phyloP scores from a whole-genome alignment of 2,329 filamentous ascomycete genomes.

The Talaromyces sp. region DNA sequence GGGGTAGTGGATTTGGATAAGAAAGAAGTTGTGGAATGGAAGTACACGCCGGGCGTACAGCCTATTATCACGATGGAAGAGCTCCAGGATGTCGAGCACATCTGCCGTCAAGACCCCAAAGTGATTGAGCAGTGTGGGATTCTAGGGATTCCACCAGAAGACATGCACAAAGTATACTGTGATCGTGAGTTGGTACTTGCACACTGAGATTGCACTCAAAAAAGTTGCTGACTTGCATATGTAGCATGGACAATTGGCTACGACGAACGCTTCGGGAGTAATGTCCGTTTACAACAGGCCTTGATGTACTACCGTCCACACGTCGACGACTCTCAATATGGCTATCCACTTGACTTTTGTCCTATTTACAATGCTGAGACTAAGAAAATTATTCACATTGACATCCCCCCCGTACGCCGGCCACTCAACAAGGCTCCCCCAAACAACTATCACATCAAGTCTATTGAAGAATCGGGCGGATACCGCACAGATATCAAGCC shows the following conservation, averaged over 20 bases:
- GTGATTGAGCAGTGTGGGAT: conserved; percentile 88
- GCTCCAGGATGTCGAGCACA: conserved; percentile 69
- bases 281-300: conserved; percentile 78
- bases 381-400: conserved; percentile 72
- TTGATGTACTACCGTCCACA: conserved; percentile 93
- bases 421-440: conserved; percentile 66
- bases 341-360: conserved; percentile 87
- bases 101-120: conserved; percentile 70
- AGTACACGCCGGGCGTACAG: conserved; percentile 68
- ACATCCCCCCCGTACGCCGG: conserved; percentile 70
- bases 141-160: conserved; percentile 70
- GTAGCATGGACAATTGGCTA: conserved; percentile 88
- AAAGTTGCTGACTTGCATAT: not conserved
- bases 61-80: conserved; percentile 93
- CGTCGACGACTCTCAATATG: conserved; percentile 81
- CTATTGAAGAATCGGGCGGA: conserved; percentile 62
- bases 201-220: no score
- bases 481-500: conserved; percentile 77
- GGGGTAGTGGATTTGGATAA: conserved; percentile 69
- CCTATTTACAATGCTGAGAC: conserved; percentile 83
- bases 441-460: conserved; percentile 73
- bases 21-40: conserved; percentile 66
- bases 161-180: conserved; percentile 95
- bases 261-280: conserved; percentile 79
- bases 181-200: conserved; percentile 55